Percentiles rank a stretch among this genome's conserved stretches.
phyloP scores from a whole-genome alignment of 495 filamentous ascomycete genomes.

The Cladorrhinum samala region DNA sequence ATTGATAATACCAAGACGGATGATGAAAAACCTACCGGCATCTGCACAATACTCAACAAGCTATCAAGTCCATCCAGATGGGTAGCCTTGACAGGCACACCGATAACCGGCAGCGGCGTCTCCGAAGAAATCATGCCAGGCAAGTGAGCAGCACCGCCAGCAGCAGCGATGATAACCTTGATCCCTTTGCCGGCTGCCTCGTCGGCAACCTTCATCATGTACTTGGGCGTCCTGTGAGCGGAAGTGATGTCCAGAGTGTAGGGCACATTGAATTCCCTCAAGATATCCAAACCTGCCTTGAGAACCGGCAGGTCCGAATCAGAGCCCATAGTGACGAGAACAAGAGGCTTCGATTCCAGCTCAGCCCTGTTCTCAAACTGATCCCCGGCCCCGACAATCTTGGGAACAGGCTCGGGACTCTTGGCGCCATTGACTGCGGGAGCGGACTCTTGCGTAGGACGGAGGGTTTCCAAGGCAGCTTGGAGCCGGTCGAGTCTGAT shows the following conservation, averaged over 20 bases:
- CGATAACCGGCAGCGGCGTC: conserved; percentile 87
- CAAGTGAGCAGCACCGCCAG: conserved; percentile 85
- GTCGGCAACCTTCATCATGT: conserved; percentile 71
- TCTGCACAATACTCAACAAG: conserved; percentile 84
- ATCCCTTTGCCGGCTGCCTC: conserved; percentile 62
- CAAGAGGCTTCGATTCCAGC: conserved; percentile 41
- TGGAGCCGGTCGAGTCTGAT: conserved; percentile 54
- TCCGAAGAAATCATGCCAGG: conserved; percentile 88
- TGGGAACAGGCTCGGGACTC: conserved; percentile 4
- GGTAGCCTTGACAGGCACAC: conserved; percentile 83
- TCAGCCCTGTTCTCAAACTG: background rate
- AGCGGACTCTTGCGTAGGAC: conserved; percentile 17
- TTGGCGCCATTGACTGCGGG: background rate
- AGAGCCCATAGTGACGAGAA: conserved; percentile 91
- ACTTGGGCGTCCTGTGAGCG: conserved; percentile 82
- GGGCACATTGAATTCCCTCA: conserved; percentile 69
- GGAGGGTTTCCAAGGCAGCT: conserved; percentile 18
- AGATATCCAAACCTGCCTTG: conserved; percentile 66
- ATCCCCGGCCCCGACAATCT: conserved; percentile 7
- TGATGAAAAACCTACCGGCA: conserved; percentile 54
- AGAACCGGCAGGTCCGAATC: conserved; percentile 85
- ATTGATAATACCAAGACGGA: background rate
- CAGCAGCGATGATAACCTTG: conserved; percentile 90
- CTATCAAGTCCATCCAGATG: conserved; percentile 85
- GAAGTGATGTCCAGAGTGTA: conserved; percentile 81